These are phyloP conservation scores for Adansonia madagascariensis DNA, from an alignment of 441 rosid genomes.

Conservation along the genomic window DNA sequence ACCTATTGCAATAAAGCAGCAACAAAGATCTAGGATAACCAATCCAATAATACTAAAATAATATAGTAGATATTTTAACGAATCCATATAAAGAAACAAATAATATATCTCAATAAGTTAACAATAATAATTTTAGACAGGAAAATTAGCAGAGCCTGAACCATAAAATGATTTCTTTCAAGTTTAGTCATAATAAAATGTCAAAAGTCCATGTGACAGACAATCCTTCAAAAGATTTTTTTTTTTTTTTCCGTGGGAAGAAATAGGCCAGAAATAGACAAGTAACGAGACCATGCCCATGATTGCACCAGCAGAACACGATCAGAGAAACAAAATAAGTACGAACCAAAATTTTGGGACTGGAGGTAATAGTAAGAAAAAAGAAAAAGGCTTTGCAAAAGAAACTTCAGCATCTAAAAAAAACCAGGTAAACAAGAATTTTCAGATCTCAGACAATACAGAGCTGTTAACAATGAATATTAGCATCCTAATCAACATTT, in stretches of 20 bases:
- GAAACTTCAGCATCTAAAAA: not conserved
- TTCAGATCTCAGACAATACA: not conserved
- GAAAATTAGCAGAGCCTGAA: not conserved
- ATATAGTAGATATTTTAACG: not conserved
- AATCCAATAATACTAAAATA: not conserved
- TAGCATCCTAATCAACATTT: not conserved
- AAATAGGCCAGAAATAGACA: not conserved
- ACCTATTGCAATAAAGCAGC: conserved; percentile 47
- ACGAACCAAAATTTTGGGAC: not conserved
- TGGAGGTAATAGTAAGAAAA: not conserved
- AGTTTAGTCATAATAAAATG: conserved; percentile 19
- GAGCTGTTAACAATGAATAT: not conserved
- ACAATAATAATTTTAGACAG: not conserved
- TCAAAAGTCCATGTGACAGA: not conserved
- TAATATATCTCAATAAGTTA: not conserved
- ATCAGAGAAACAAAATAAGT: not conserved
- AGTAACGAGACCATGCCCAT: not conserved
- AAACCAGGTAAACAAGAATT: not conserved
- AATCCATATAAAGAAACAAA: conserved; percentile 17
- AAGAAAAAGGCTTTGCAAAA: not conserved
- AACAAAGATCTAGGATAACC: conserved; percentile 20
- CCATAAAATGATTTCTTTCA: not conserved
- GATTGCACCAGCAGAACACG: not conserved
- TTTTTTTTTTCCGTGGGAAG: not conserved
- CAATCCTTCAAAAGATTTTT: not conserved